Conservation (phyloP, 2,329 filamentous ascomycete genomes). For the Seiridium unicorne region DNA sequence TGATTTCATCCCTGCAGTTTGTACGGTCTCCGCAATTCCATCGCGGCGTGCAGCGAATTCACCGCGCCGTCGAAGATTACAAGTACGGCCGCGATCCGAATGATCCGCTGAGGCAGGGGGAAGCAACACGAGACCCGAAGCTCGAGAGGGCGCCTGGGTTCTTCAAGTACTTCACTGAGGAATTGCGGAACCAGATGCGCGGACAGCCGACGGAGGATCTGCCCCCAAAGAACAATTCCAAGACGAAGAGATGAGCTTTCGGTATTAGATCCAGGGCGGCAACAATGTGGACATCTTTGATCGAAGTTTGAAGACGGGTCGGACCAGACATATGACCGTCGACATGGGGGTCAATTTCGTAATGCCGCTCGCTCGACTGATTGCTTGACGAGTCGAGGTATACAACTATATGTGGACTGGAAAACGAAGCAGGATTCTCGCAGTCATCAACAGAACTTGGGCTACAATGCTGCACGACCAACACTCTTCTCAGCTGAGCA, state of each 20-base stretch:
- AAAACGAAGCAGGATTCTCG: too few species aligned
- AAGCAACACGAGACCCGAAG: conserved; percentile 44
- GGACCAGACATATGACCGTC: too few species aligned
- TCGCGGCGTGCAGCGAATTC: conserved; percentile 50
- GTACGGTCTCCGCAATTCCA: conserved; percentile 47
- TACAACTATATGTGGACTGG: too few species aligned
- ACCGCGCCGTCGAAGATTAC: conserved; percentile 46
- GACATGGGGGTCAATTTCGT: too few species aligned
- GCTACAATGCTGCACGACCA: too few species aligned
- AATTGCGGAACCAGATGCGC: conserved; percentile 48
- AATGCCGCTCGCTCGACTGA: too few species aligned
- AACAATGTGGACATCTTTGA: background rate
- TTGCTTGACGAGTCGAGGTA: too few species aligned
- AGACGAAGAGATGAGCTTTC: background rate
- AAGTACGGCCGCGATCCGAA: conserved; percentile 48
- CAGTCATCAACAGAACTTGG: too few species aligned
- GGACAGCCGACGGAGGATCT: conserved; percentile 33
- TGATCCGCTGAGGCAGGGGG: conserved; percentile 49
- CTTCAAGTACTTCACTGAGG: conserved; percentile 46
- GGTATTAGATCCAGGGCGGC: too few species aligned
- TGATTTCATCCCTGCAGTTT: background rate
- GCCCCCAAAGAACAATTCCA: background rate
- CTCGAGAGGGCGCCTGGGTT: conserved; percentile 27
- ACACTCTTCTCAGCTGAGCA: too few species aligned
- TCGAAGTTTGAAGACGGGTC: background rate